Evolutionary conservation across 805 yeast species (phyloP).

Genomic region (Clavispora carvajalis): DNA sequence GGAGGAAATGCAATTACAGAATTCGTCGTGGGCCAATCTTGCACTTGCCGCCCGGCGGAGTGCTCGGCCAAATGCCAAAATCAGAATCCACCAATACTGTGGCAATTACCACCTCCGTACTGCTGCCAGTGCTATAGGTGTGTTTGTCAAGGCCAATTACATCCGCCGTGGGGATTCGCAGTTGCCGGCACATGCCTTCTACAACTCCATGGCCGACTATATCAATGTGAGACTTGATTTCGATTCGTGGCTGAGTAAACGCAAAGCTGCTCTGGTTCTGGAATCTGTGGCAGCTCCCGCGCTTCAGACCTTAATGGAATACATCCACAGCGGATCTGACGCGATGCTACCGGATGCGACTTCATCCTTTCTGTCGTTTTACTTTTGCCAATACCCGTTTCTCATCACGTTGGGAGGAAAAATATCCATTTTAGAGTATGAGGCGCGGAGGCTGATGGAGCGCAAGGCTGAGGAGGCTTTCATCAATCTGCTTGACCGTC

Average conservation of each 20-base stretch:
- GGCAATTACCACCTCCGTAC: slow-evolving; percentile 77
- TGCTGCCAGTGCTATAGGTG: slow-evolving; percentile 54
- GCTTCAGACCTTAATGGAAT: slow-evolving; percentile 41
- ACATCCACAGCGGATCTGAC: slow-evolving; percentile 36
- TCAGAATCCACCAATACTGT: slow-evolving; percentile 58
- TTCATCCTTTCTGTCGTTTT: slow-evolving; percentile 28
- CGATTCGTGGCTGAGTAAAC: slow-evolving; percentile 61
- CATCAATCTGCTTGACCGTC: slow-evolving; percentile 61
- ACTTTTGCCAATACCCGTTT: slow-evolving; percentile 84
- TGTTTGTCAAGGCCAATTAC: slow-evolving; percentile 51
- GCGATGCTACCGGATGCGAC: slow-evolving; percentile 5
- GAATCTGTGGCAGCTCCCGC: slow-evolving; percentile 19
- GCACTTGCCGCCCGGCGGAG: slow-evolving; percentile 2
- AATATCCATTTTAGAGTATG: slow-evolving; percentile 74
- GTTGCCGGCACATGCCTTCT: slow-evolving; percentile 45
- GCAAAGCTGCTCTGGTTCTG: slow-evolving; percentile 12
- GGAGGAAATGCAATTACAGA: slow-evolving; percentile 4
- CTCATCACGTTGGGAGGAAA: slow-evolving; percentile 77
- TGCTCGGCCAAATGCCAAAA: slow-evolving; percentile 23
- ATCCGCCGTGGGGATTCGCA: slow-evolving; percentile 18
- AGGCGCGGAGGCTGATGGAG: slow-evolving; percentile 77
- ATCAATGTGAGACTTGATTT: slow-evolving; percentile 75
- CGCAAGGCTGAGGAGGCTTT: slow-evolving; percentile 87
- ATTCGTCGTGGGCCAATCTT: slow-evolving; percentile 5
- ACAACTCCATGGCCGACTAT: slow-evolving; percentile 77